Evolutionary conservation across 2,329 filamentous ascomycete genomes (phyloP).

Genomic region (Neodidymelliopsis sp.): DNA sequence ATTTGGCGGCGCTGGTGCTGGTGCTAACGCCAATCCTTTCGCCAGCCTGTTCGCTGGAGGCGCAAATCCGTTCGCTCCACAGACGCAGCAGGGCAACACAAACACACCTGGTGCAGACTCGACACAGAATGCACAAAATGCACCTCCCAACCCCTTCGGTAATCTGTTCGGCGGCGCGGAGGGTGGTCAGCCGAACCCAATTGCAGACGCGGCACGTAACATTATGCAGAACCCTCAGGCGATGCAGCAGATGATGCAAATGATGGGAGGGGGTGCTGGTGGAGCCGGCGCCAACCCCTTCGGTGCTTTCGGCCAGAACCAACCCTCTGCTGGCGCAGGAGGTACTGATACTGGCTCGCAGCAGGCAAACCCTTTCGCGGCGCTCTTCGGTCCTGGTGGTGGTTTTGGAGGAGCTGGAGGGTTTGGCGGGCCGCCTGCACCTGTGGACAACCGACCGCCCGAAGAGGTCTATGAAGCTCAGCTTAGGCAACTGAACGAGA

Average conservation of each 20-base stretch:
- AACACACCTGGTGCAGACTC: slow-evolving; percentile 36
- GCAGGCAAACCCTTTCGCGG: slow-evolving; percentile 50
- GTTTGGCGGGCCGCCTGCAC: slow-evolving; percentile 52
- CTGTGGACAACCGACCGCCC: slow-evolving; percentile 83
- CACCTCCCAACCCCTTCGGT: slow-evolving; percentile 42
- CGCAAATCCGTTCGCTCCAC: slow-evolving; percentile 47
- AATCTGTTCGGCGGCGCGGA: slow-evolving; percentile 61
- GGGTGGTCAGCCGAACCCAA: slow-evolving; percentile 57
- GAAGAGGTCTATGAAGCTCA: slow-evolving; percentile 94
- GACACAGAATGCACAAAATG: slow-evolving; percentile 28
- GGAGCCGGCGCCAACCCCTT: slow-evolving; percentile 48
- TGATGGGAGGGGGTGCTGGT: slow-evolving; percentile 61
- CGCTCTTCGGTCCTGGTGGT: slow-evolving; percentile 55
- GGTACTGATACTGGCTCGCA: slow-evolving; percentile 34
- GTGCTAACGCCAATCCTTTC: slow-evolving; percentile 64
- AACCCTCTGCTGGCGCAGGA: slow-evolving; percentile 30
- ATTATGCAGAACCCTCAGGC: slow-evolving; percentile 66
- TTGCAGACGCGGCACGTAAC: slow-evolving; percentile 55
- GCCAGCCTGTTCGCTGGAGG: slow-evolving; percentile 62
- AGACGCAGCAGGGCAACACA: slow-evolving; percentile 28
- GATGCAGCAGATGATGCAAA: slow-evolving; percentile 60
- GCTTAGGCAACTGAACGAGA: slow-evolving; percentile 92
- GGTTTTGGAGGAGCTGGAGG: slow-evolving; percentile 50
- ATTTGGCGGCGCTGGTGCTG: slow-evolving; percentile 45
- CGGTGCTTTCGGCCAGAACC: slow-evolving; percentile 58